Percentiles rank a stretch among this genome's conserved stretches.
Evolutionary conservation across 2,329 filamentous ascomycete genomes (phyloP).

Genomic region (Trichoderma aggressivum): DNA sequence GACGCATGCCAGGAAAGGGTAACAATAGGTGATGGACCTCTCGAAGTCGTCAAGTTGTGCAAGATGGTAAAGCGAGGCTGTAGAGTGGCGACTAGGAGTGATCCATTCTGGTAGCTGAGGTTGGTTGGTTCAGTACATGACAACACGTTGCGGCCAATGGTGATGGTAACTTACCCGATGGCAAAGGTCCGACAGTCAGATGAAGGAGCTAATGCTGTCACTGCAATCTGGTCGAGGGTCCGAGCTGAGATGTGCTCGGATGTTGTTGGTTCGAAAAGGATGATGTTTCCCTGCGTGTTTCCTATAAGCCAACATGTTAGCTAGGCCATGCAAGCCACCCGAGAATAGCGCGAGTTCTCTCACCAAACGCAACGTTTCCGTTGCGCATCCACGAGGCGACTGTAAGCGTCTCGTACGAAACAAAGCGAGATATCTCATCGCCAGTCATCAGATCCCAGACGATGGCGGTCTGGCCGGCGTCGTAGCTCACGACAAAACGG

Average conservation of each 20-base stretch:
- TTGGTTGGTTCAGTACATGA: neutral
- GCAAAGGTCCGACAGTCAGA: conserved; percentile 92
- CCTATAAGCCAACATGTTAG: conserved; percentile 50
- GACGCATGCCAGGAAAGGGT: conserved; percentile 94
- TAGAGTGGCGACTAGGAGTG: conserved; percentile 82
- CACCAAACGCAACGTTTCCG: conserved; percentile 95
- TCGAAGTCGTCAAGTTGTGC: conserved; percentile 82
- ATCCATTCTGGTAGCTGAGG: conserved; percentile 86
- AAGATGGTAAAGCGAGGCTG: conserved; percentile 91
- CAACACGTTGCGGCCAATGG: neutral
- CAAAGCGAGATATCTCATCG: conserved; percentile 85
- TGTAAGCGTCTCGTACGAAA: conserved; percentile 81
- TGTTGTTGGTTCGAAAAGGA: conserved; percentile 88
- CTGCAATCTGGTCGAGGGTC: conserved; percentile 87
- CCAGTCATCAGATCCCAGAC: conserved; percentile 96
- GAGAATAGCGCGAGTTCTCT: conserved; percentile 29
- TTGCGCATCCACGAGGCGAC: conserved; percentile 95
- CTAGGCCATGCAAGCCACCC: neutral
- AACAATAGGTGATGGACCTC: conserved; percentile 81
- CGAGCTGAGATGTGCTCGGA: conserved; percentile 88
- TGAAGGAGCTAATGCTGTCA: conserved; percentile 88
- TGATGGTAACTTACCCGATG: conserved; percentile 65
- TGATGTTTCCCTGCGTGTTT: conserved; percentile 87
- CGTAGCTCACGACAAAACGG: conserved; percentile 86
- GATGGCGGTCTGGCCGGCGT: conserved; percentile 85